phyloP scores from a whole-genome alignment of 768 basidiomycete genomes.

The Glaciozyma antarctica region DNA sequence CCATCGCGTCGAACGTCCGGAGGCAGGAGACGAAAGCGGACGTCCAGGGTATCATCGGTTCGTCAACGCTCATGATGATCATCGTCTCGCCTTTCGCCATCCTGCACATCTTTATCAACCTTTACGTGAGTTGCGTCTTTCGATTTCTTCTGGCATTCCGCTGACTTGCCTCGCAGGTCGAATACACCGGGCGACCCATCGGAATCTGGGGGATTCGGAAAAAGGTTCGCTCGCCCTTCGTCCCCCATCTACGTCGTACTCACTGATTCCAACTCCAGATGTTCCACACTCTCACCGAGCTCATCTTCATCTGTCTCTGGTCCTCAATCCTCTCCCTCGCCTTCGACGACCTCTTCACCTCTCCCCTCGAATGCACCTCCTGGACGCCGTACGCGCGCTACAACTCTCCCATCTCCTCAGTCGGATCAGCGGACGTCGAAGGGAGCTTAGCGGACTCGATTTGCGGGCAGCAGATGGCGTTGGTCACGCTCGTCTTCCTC shows the following conservation, averaged over 20 bases:
- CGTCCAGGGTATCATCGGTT: constrained; percentile 64
- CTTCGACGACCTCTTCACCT: constrained; percentile 88
- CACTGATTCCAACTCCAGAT: constrained; percentile 6
- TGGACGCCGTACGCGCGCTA: constrained; percentile 35
- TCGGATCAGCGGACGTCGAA: constrained; percentile 25
- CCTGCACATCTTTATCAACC: constrained; percentile 71
- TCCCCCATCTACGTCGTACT: neutral
- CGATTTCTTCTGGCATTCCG: constrained; percentile 14
- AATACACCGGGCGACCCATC: constrained; percentile 83
- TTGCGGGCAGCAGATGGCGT: constrained; percentile 64
- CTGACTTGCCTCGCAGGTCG: constrained; percentile 49
- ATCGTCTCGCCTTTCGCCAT: constrained; percentile 76
- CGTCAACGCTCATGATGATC: constrained; percentile 73
- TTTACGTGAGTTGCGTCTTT: constrained; percentile 55
- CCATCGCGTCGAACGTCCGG: constrained; percentile 64
- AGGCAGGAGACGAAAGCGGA: constrained; percentile 47
- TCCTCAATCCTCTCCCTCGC: constrained; percentile 75
- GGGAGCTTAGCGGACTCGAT: constrained; percentile 45
- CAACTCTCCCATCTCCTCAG: constrained; percentile 8
- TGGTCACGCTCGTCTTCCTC: constrained; percentile 68
- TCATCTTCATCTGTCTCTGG: constrained; percentile 84
- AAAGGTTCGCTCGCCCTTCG: constrained; percentile 47
- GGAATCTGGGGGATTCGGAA: constrained; percentile 85
- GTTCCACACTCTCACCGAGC: constrained; percentile 66
- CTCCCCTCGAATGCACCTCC: constrained; percentile 65